Evolutionary conservation across 2,329 filamentous ascomycete species (phyloP).

Genomic region (Escovopsis sp.): DNA sequence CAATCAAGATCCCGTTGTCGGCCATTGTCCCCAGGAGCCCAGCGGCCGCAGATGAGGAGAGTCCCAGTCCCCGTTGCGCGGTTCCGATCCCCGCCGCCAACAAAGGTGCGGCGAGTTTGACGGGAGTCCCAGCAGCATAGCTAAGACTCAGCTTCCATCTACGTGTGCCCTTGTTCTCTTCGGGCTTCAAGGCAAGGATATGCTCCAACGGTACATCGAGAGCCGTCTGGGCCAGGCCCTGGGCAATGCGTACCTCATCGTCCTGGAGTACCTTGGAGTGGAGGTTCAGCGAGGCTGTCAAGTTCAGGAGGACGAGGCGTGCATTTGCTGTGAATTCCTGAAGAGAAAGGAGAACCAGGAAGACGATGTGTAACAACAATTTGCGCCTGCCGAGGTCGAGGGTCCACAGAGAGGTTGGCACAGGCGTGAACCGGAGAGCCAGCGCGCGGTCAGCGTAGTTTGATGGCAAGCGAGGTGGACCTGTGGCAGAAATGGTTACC

Average conservation of each 20-base stretch:
- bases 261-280: conserved; percentile 48
- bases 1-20: conserved; percentile 65
- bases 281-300: conserved; percentile 58
- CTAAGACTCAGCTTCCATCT: conserved; percentile 55
- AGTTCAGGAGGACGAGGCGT: conserved; percentile 52
- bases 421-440: conserved; percentile 39
- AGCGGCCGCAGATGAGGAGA: conserved; percentile 60
- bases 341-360: conserved; percentile 60
- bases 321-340: conserved; percentile 66
- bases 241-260: conserved; percentile 62
- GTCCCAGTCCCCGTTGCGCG: conserved; percentile 60
- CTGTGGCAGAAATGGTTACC: conserved; percentile 8
- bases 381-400: conserved; percentile 46
- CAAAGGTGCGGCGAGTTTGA: conserved; percentile 63
- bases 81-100: conserved; percentile 66
- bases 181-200: conserved; percentile 23
- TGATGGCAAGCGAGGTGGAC: conserved; percentile 25
- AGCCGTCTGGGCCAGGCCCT: conserved; percentile 61
- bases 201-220: conserved; percentile 26
- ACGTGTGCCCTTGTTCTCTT: conserved; percentile 48
- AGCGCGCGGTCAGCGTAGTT: conserved; percentile 32
- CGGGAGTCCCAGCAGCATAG: conserved; percentile 31
- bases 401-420: conserved; percentile 44
- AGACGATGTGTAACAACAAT: conserved; percentile 54
- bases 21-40: conserved; percentile 67